These are phyloP conservation scores for Suillus alpinus DNA, from an alignment of 768 basidiomycete species.

Conservation along the genomic window DNA sequence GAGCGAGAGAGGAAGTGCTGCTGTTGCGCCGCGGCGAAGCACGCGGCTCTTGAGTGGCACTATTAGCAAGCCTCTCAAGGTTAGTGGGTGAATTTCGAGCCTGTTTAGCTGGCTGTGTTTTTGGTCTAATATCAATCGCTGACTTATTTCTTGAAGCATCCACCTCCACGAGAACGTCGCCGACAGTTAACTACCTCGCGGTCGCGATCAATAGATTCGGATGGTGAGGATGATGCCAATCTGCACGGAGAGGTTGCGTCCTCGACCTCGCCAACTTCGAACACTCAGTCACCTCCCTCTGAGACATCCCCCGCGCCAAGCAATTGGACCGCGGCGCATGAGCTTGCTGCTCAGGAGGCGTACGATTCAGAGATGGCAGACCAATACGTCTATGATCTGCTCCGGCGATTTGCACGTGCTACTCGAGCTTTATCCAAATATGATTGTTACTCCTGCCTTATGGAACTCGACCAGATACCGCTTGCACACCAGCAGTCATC, in stretches of 20 bases:
- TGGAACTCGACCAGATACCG: conserved; percentile 76
- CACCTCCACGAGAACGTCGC: conserved; percentile 53
- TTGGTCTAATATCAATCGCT: conserved; percentile 26
- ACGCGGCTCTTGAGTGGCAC: conserved; percentile 65
- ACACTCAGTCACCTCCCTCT: conserved; percentile 57
- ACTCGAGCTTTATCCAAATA: conserved; percentile 72
- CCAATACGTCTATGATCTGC: conserved; percentile 76
- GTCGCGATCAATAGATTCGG: conserved; percentile 66
- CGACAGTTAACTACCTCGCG: conserved; percentile 52
- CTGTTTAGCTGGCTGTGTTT: conserved; percentile 2
- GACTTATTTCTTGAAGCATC: conserved; percentile 30
- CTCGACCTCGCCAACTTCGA: conserved; percentile 61
- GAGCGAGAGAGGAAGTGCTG: conserved; percentile 43
- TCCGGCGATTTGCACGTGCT: conserved; percentile 80
- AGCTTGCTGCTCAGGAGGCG: conserved; percentile 68
- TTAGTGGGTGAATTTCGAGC: conserved; percentile 24
- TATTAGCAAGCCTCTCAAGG: conserved; percentile 58
- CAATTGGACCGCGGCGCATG: conserved; percentile 62
- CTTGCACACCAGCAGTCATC: conserved; percentile 68
- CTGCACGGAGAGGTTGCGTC: conserved; percentile 47
- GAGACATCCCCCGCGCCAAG: conserved; percentile 64
- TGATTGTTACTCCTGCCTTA: conserved; percentile 71
- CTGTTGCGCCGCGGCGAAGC: conserved; percentile 63
- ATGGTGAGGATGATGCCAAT: conserved; percentile 63
- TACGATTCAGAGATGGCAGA: conserved; percentile 77